Percentiles rank a stretch among this genome's conserved stretches.
Evolutionary conservation across 305 asterid genomes (phyloP).

Genomic region (Solanum chacoense): DNA sequence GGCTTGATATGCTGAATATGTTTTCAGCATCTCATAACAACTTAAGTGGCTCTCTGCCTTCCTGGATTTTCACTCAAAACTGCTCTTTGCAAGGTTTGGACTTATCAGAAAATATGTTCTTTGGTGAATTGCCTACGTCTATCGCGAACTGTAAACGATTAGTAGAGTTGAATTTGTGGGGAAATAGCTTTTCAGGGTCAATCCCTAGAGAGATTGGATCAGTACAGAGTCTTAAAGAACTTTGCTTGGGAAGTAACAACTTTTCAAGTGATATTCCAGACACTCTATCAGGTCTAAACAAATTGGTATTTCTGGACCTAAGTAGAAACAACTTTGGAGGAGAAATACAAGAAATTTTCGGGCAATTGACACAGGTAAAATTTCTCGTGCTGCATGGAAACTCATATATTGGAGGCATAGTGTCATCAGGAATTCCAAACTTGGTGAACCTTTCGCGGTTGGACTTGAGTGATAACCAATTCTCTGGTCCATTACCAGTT

Average conservation of each 20-base stretch:
- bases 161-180: constrained; percentile 9
- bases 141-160: constrained; percentile 4
- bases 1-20: not conserved
- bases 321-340: constrained; percentile 17
- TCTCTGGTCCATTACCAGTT: constrained; percentile 10
- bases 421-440: constrained; percentile 13
- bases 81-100: constrained; percentile 11
- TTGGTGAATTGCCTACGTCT: constrained; percentile 7
- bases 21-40: constrained; percentile 8
- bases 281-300: not conserved
- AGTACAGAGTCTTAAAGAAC: not conserved
- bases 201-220: constrained; percentile 16
- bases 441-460: constrained; percentile 7
- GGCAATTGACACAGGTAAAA: constrained; percentile 6
- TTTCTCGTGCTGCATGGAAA: constrained; percentile 7
- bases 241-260: constrained; percentile 9
- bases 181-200: constrained; percentile 10
- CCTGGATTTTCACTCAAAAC: constrained; percentile 10
- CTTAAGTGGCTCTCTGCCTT: not conserved
- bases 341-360: constrained; percentile 14
- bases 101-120: constrained; percentile 6
- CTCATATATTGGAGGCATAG: constrained; percentile 10
- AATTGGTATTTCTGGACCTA: constrained; percentile 8
- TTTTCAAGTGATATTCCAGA: constrained; percentile 11
- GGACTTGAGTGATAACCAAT: constrained; percentile 12